Evolutionary conservation across 73 alveolate species (phyloP).

Genomic region (Paramecium pentaurelia): DNA sequence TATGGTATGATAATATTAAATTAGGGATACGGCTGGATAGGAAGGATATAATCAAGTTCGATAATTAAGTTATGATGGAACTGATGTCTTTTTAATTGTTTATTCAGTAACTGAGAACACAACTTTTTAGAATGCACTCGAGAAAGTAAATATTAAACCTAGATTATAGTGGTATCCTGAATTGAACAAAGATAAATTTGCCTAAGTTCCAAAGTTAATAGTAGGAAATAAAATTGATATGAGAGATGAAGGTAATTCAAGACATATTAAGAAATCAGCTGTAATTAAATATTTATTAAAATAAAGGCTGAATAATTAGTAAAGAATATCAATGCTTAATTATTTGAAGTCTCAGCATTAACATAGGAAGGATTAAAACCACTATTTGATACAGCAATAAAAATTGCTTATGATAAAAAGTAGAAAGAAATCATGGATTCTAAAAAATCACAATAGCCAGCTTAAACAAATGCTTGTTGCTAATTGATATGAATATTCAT

Average conservation of each 20-base stretch:
- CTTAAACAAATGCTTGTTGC: slow-evolving; percentile 1
- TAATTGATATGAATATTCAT: not conserved
- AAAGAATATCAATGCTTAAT: not conserved
- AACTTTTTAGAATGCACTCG: slow-evolving; percentile 66
- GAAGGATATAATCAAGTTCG: slow-evolving; percentile 79
- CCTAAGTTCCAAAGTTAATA: slow-evolving; percentile 62
- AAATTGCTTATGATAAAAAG: not conserved
- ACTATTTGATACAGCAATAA: slow-evolving; percentile 49
- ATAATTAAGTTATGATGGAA: slow-evolving; percentile 69
- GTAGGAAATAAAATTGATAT: slow-evolving; percentile 79
- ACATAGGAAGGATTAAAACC: slow-evolving; percentile 59
- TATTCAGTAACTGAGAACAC: slow-evolving; percentile 69
- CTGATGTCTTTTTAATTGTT: slow-evolving; percentile 77
- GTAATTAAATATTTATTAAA: not conserved
- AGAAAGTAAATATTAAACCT: slow-evolving; percentile 37
- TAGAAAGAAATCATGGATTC: not conserved
- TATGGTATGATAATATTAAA: slow-evolving; percentile 58
- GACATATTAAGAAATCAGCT: slow-evolving; percentile 25
- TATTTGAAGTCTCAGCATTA: slow-evolving; percentile 58
- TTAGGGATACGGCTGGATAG: slow-evolving; percentile 83
- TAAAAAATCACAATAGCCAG: not conserved
- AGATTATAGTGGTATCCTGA: slow-evolving; percentile 73
- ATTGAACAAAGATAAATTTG: slow-evolving; percentile 57
- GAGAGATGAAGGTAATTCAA: slow-evolving; percentile 54
- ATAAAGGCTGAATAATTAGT: slow-evolving; percentile 48